A percentile compares a stretch with the other conserved stretches of the same genome.
Evolutionary conservation across 306 rosid genomes (phyloP).

Genomic region (Mimosa bimucronata): DNA sequence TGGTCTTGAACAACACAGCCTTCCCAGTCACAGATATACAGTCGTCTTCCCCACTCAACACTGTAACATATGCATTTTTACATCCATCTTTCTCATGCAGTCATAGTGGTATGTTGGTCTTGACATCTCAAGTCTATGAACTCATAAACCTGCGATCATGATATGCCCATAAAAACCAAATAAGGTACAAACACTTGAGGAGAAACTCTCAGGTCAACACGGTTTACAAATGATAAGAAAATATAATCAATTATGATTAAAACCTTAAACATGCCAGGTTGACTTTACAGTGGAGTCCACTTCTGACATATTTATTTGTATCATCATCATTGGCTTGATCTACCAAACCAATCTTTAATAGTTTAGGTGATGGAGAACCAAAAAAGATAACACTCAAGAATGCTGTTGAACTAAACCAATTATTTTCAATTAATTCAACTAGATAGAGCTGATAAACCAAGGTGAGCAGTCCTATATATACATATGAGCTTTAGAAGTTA

Average conservation of each 20-base stretch:
- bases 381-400: neutral
- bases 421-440: neutral
- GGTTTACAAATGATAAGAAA: neutral
- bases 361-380: neutral
- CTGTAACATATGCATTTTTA: conserved; percentile 26
- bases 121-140: conserved; percentile 24
- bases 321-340: neutral
- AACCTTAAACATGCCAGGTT: neutral
- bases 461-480: neutral
- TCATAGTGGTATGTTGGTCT: neutral
- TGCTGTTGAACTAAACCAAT: neutral
- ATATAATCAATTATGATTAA: neutral
- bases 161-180: conserved; percentile 26
- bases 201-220: neutral
- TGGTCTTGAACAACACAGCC: conserved; percentile 33
- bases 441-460: neutral
- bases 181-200: neutral
- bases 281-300: neutral
- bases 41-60: conserved; percentile 13
- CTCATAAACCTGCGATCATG: conserved; percentile 15
- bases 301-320: neutral
- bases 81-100: conserved; percentile 18
- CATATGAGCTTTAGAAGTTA: conserved; percentile 3
- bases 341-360: neutral
- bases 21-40: conserved; percentile 7